Conservation (phyloP, 257 asterid species). For the Solanum sejunctum region DNA sequence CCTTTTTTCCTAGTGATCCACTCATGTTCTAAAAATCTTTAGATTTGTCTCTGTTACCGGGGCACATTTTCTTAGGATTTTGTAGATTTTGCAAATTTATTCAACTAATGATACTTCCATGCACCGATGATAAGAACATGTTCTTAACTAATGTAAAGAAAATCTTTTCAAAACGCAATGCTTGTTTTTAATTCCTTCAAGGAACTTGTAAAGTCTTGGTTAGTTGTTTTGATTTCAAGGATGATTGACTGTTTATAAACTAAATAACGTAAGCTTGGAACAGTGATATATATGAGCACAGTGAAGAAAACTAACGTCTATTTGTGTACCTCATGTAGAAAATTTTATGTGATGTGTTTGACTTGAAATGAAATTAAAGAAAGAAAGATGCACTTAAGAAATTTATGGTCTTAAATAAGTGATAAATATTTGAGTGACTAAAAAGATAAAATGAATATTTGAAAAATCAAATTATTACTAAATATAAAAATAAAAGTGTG, state of each 20-base stretch:
- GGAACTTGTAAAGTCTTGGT: not conserved
- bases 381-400: no score
- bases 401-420: no score
- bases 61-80: no score
- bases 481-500: no score
- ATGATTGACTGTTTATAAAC: not conserved
- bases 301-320: not conserved
- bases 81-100: not conserved
- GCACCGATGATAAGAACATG: not conserved
- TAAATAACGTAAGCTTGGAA: not conserved
- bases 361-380: no score
- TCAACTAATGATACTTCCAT: not conserved
- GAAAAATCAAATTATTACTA: no score
- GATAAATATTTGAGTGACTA: no score
- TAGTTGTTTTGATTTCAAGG: not conserved
- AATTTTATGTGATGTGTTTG: not conserved
- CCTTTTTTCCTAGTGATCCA: no score
- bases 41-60: no score
- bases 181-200: not conserved
- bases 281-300: not conserved
- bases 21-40: no score
- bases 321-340: not conserved
- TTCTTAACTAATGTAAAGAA: not conserved
- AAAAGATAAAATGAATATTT: no score
- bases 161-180: not conserved